Conservation (phyloP, 2,329 filamentous ascomycete species). For the Cytospora chrysosperma region DNA sequence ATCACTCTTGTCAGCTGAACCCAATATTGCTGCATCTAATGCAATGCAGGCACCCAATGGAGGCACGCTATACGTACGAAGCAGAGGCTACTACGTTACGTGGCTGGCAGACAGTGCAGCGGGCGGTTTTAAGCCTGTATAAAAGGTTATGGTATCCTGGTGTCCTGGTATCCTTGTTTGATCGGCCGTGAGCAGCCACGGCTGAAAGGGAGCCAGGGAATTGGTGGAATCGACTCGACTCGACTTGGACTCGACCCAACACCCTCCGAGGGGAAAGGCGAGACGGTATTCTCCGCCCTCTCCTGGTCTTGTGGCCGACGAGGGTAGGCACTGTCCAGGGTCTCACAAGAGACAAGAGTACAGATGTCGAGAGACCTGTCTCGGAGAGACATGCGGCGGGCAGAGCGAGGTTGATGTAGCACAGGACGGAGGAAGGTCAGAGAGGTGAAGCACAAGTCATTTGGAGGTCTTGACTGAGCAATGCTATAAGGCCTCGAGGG, state of each 20-base stretch:
- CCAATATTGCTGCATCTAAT: conserved; percentile 13
- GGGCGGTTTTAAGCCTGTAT: conserved; percentile 19
- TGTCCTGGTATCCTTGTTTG: conserved; percentile 16
- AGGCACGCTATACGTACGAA: conserved; percentile 10
- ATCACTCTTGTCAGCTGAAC: conserved; percentile 27
- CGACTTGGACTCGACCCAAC: too few relatives aligned
- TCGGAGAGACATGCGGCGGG: conserved; percentile 13
- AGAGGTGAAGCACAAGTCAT: conserved; percentile 5
- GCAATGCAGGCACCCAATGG: conserved; percentile 1
- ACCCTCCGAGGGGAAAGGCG: neutral
- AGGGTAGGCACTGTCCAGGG: conserved; percentile 12
- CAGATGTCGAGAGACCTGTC: conserved; percentile 15
- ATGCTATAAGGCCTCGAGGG: conserved; percentile 1
- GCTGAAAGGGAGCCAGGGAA: neutral
- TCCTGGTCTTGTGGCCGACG: conserved; percentile 20
- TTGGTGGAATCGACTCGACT: neutral
- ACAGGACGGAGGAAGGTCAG: conserved; percentile 6
- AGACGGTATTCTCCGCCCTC: conserved; percentile 13
- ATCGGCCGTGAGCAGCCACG: conserved; percentile 7
- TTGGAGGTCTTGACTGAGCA: conserved; percentile 2
- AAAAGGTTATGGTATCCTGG: conserved; percentile 7
- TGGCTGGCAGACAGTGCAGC: conserved; percentile 15
- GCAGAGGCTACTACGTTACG: conserved; percentile 4
- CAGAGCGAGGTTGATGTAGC: conserved; percentile 3
- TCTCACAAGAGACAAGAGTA: conserved; percentile 17